Conservation (phyloP, 2,329 filamentous ascomycete species). For the Talaromyces sp. region DNA sequence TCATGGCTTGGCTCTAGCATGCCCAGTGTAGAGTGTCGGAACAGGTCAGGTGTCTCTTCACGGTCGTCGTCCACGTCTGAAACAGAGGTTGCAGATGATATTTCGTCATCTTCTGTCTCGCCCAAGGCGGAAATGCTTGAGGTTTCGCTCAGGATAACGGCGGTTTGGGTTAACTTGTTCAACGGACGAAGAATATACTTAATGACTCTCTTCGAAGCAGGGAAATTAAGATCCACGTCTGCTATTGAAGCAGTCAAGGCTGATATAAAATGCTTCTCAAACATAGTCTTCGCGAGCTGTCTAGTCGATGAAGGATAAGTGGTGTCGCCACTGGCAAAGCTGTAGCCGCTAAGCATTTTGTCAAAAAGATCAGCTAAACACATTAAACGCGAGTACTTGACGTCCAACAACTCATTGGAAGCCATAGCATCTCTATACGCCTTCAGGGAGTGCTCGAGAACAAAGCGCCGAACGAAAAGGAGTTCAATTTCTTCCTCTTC, state of each 20-base stretch:
- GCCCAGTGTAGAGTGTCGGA: conserved; percentile 90
- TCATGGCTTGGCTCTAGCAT: conserved; percentile 84
- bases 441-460: conserved; percentile 85
- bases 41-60: conserved; percentile 93
- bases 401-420: conserved; percentile 73
- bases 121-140: conserved; percentile 66
- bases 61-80: conserved; percentile 82
- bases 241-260: conserved; percentile 87
- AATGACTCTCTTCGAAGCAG: conserved; percentile 84
- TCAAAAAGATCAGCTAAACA: conserved; percentile 88
- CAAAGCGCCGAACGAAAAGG: conserved; percentile 88
- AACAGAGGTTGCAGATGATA: conserved; percentile 78
- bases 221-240: conserved; percentile 92
- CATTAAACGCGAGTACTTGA: conserved; percentile 82
- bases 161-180: conserved; percentile 79
- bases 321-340: conserved; percentile 52
- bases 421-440: conserved; percentile 83
- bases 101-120: conserved; percentile 76
- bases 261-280: conserved; percentile 91
- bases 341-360: conserved; percentile 78
- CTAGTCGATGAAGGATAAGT: conserved; percentile 59
- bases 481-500: conserved; percentile 49
- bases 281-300: conserved; percentile 91
- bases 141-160: conserved; percentile 75
- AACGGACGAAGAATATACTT: conserved; percentile 93